Base-by-base conservation (phyloP, 2,329 filamentous ascomycete genomes). In the Talaromyces piceae region DNA sequence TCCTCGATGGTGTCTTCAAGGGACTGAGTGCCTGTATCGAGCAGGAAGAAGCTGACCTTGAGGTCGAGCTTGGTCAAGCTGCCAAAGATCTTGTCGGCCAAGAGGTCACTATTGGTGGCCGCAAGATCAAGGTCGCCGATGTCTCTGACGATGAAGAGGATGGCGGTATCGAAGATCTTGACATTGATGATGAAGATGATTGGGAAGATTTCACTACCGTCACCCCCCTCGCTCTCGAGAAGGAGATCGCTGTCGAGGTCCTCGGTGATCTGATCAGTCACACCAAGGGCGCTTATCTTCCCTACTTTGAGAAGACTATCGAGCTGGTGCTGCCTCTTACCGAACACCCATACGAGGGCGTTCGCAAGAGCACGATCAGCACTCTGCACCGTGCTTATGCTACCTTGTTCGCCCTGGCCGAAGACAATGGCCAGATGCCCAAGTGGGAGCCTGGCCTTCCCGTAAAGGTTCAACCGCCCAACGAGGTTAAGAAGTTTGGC, bases 191-290 rank as follows among this genome's bases (percentile, higher is more conserved):
- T 31, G 87, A 91, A 41, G 88, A 89, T 53, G 88, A 90, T 55
- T 90, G 88, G 80, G 86, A 90, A 61, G 87, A 90, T 61, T 77
- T 94, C 45, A 84, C 83, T 52, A 88, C 88, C 47, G 87, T 94
- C 56, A 94, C 89, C 23, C 89, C 90, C 49, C 82, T 96, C 50
- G 89, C 91, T 22, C 81, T 95, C 62, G 93, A 97, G 78, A 96
- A 97, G 73, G 93, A 98, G 72, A 94, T 97, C 61, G 91, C 93
- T 31, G 83, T 95, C 41, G 93, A 98, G 69, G 91, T 96, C 5
- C 80, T 96, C 30, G 93, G 91, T 57, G 93, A 98, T 65, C 83
- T 98, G 56, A 85, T 97, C 63, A 86, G 87, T 44, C 85, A 94
- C 74, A 88, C 88, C 45, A 90, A 88, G 69, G 80, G 81, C 63